These are phyloP conservation scores for Camillea tinctor DNA, from an alignment of 2,329 filamentous ascomycete species.

Conservation along the genomic window DNA sequence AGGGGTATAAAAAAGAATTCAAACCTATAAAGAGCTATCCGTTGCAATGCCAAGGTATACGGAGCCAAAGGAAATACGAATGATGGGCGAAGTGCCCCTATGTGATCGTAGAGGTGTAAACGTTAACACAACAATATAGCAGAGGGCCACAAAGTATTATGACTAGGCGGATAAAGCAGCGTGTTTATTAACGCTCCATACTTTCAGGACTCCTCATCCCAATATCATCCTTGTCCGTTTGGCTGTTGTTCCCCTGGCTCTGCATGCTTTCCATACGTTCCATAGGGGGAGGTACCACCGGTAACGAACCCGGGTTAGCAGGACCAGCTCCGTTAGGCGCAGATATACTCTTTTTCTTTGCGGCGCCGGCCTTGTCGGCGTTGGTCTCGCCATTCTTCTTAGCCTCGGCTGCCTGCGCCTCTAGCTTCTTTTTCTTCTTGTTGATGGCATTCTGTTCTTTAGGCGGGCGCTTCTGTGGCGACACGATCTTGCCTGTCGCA, in stretches of 20 bases:
- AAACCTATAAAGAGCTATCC: background rate
- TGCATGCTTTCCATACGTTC: conserved; percentile 58
- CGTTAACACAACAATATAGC: background rate
- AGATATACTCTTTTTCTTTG: conserved; percentile 52
- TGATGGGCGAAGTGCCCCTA: background rate
- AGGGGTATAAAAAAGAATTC: background rate
- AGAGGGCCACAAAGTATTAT: background rate
- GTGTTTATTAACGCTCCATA: conserved; percentile 48
- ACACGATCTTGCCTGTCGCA: conserved; percentile 81
- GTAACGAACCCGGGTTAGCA: conserved; percentile 38
- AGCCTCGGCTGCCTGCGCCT: conserved; percentile 55
- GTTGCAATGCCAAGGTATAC: background rate
- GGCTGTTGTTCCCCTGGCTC: conserved; percentile 57
- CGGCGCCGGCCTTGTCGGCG: conserved; percentile 37
- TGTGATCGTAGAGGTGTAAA: background rate
- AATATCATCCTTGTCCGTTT: conserved; percentile 67
- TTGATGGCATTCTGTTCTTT: conserved; percentile 80
- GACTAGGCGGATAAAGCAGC: background rate
- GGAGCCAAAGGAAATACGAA: background rate
- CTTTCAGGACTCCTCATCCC: conserved; percentile 87
- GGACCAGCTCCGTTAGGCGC: conserved; percentile 34
- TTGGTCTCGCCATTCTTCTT: conserved; percentile 36
- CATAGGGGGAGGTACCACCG: conserved; percentile 48
- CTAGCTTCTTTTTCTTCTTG: conserved; percentile 84
- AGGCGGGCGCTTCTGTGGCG: conserved; percentile 77